Conservation (phyloP, 2,329 filamentous ascomycete genomes). For the Hypoxylon sp. region DNA sequence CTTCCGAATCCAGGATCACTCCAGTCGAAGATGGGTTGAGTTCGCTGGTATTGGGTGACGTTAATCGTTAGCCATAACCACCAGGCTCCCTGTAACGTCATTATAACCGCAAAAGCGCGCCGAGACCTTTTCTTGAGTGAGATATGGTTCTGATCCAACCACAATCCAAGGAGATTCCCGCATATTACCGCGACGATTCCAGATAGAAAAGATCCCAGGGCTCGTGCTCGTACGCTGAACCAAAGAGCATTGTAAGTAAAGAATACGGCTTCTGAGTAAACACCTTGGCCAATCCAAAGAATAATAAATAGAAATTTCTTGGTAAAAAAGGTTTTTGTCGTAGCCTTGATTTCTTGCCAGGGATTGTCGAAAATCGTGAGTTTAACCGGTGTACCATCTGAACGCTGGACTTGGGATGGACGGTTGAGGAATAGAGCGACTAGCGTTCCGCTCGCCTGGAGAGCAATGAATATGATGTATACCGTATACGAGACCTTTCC, state of each 20-base stretch:
- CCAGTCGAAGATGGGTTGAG: conserved; percentile 77
- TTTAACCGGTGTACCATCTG: conserved; percentile 74
- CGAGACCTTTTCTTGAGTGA: conserved; percentile 69
- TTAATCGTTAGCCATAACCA: conserved; percentile 80
- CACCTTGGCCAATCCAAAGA: conserved; percentile 78
- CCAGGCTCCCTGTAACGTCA: conserved; percentile 75
- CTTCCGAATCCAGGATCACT: conserved; percentile 72
- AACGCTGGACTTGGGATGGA: conserved; percentile 74
- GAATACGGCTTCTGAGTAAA: conserved; percentile 79
- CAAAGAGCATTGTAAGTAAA: conserved; percentile 78
- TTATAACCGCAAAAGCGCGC: conserved; percentile 67
- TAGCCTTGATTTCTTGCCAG: conserved; percentile 72
- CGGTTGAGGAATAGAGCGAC: conserved; percentile 73
- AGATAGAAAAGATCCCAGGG: conserved; percentile 78
- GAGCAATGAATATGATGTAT: conserved; percentile 77
- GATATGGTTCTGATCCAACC: conserved; percentile 71
- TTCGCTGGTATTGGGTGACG: conserved; percentile 71
- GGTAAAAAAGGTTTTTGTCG: conserved; percentile 70
- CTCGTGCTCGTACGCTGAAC: conserved; percentile 78
- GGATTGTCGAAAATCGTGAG: conserved; percentile 70
- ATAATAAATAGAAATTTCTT: conserved; percentile 75
- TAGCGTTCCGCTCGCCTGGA: conserved; percentile 77
- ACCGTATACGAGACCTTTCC: conserved; percentile 79
- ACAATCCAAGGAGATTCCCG: conserved; percentile 77
- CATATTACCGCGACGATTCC: conserved; percentile 75